Percentiles rank a stretch among this genome's conserved stretches.
Evolutionary conservation across 805 yeast species (phyloP).

Genomic region (Sugiyamaella americana): DNA sequence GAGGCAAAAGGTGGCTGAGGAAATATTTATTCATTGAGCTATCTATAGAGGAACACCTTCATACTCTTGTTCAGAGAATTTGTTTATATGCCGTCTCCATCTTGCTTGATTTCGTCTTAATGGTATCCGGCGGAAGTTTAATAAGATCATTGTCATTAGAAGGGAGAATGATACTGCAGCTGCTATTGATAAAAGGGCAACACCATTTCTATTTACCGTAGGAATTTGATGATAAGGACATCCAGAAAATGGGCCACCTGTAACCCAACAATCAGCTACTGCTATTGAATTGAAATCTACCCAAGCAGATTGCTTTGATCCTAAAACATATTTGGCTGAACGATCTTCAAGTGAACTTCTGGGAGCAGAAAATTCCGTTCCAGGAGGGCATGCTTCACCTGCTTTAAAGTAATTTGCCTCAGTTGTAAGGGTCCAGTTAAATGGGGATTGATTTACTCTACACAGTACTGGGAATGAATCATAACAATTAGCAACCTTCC

Average conservation of each 20-base stretch:
- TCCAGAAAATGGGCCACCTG: constrained; percentile 67
- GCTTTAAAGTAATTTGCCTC: constrained; percentile 31
- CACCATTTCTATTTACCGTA: constrained; percentile 50
- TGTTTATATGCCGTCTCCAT: constrained; percentile 54
- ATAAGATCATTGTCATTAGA: constrained; percentile 44
- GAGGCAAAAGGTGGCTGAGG: not conserved
- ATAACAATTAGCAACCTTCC: constrained; percentile 67
- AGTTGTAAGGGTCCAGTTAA: constrained; percentile 35
- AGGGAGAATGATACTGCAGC: constrained; percentile 50
- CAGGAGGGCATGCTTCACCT: constrained; percentile 32
- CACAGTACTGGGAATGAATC: constrained; percentile 49
- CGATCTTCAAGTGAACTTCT: constrained; percentile 43
- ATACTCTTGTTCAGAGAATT: constrained; percentile 54
- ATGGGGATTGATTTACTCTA: constrained; percentile 32
- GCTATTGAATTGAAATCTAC: constrained; percentile 75
- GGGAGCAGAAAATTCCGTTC: constrained; percentile 42
- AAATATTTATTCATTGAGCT: not conserved
- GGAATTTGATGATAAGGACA: constrained; percentile 67
- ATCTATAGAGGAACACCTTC: constrained; percentile 68
- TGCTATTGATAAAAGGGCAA: constrained; percentile 62
- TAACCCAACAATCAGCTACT: constrained; percentile 72
- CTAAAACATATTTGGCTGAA: constrained; percentile 16
- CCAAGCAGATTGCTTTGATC: constrained; percentile 43
- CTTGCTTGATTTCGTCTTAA: constrained; percentile 62
- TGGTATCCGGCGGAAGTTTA: constrained; percentile 59